Evolutionary conservation across 305 asterid species (phyloP).

Genomic region (Fraxinus baroniana): DNA sequence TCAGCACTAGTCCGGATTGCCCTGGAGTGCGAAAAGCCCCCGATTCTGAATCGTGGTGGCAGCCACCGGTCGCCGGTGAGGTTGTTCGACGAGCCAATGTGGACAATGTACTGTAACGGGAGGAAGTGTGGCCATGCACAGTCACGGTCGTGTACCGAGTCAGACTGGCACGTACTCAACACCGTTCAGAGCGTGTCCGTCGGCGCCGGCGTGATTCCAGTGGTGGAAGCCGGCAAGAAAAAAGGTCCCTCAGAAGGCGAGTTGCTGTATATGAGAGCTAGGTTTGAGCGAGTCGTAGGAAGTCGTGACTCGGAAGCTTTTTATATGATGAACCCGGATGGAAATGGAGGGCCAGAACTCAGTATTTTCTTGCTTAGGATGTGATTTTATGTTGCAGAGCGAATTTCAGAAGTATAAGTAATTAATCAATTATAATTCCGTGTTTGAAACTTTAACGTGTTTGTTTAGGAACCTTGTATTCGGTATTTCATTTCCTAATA

Average conservation of each 20-base stretch:
- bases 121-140: slow-evolving; percentile 60
- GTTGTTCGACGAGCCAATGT: slow-evolving; percentile 48
- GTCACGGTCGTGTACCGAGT: slow-evolving; percentile 45
- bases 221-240: slow-evolving; percentile 49
- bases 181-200: slow-evolving; percentile 68
- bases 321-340: slow-evolving; percentile 84
- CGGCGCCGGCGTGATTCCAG: slow-evolving; percentile 90
- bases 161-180: slow-evolving; percentile 75
- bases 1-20: slow-evolving; percentile 58
- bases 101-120: slow-evolving; percentile 89
- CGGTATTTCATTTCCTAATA: not conserved
- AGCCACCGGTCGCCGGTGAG: slow-evolving; percentile 13
- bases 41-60: not conserved
- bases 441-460: not conserved
- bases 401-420: not conserved
- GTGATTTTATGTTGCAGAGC: slow-evolving; percentile 23
- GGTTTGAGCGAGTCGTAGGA: slow-evolving; percentile 80
- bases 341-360: slow-evolving; percentile 78
- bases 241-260: slow-evolving; percentile 54
- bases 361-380: slow-evolving; percentile 72
- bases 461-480: slow-evolving; percentile 12
- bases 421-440: not conserved
- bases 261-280: slow-evolving; percentile 76
- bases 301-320: slow-evolving; percentile 85
- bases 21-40: slow-evolving; percentile 44